phyloP scores from a whole-genome alignment of 768 basidiomycete genomes.

The Porphyrellus cyaneotinctus region DNA sequence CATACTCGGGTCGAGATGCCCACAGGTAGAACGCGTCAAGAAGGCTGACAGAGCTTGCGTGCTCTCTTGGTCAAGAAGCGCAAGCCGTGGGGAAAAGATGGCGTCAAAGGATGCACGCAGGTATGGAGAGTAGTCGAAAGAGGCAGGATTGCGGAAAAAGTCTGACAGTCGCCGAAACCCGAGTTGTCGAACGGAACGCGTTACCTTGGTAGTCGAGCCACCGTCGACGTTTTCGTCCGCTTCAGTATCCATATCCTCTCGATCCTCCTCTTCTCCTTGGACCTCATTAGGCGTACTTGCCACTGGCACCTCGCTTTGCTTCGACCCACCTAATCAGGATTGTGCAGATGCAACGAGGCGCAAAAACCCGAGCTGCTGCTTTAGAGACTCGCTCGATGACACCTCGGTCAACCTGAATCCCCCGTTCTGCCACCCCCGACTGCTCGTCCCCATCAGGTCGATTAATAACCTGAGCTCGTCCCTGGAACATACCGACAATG shows the following conservation, averaged over 20 bases:
- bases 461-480: slow-evolving; percentile 75
- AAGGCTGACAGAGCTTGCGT: slow-evolving; percentile 88
- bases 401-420: slow-evolving; percentile 31
- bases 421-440: slow-evolving; percentile 19
- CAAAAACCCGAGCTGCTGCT: slow-evolving; percentile 82
- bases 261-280: slow-evolving; percentile 32
- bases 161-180: slow-evolving; percentile 84
- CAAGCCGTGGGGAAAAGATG: slow-evolving; percentile 81
- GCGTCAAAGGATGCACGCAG: slow-evolving; percentile 60
- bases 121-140: slow-evolving; percentile 74
- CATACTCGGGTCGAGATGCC: slow-evolving; percentile 55
- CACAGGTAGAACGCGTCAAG: slow-evolving; percentile 82
- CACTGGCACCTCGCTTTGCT: slow-evolving; percentile 18
- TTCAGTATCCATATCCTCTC: slow-evolving; percentile 35
- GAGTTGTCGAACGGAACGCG: slow-evolving; percentile 69
- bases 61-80: slow-evolving; percentile 74
- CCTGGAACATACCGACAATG: slow-evolving; percentile 65
- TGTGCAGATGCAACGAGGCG: slow-evolving; percentile 70
- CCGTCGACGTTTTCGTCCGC: slow-evolving; percentile 35
- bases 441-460: slow-evolving; percentile 60
- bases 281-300: slow-evolving; percentile 23
- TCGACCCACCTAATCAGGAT: slow-evolving; percentile 38
- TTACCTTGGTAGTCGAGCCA: slow-evolving; percentile 33
- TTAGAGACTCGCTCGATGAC: slow-evolving; percentile 39
- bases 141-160: slow-evolving; percentile 73